Conservation (phyloP, 2,329 filamentous ascomycete genomes). For the Xylariaceae sp. region DNA sequence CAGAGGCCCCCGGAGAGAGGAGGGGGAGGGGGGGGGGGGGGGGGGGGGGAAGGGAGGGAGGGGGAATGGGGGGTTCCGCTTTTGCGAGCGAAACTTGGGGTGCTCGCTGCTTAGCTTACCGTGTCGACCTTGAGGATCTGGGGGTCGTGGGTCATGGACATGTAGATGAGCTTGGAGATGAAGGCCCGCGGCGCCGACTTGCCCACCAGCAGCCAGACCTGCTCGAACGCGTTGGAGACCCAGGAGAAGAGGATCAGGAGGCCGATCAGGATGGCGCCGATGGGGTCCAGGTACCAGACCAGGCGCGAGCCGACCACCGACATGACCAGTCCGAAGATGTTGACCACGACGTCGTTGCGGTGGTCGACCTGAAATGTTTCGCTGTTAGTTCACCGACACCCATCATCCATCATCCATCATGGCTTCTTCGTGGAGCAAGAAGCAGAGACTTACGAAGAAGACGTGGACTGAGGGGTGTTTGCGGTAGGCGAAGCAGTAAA, state of each 20-base stretch:
- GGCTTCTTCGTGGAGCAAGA: no score
- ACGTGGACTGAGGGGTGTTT: slow-evolving; percentile 48
- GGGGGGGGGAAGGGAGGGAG: no score
- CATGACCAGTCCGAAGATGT: slow-evolving; percentile 48
- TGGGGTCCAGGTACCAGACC: slow-evolving; percentile 54
- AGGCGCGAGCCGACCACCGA: slow-evolving; percentile 44
- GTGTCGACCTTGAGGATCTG: slow-evolving; percentile 52
- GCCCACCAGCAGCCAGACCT: slow-evolving; percentile 54
- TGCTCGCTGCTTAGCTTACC: no score
- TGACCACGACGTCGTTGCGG: slow-evolving; percentile 49
- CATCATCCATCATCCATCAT: no score
- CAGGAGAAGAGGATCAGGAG: slow-evolving; percentile 55
- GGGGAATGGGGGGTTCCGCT: no score
- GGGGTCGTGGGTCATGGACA: slow-evolving; percentile 45
- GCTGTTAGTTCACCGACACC: slow-evolving; percentile 1
- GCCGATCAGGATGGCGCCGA: slow-evolving; percentile 53
- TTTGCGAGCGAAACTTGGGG: no score
- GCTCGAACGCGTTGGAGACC: slow-evolving; percentile 52
- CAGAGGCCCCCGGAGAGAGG: background rate
- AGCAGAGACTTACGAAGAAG: slow-evolving; percentile 36
- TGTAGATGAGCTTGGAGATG: slow-evolving; percentile 48
- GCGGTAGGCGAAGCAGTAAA: slow-evolving; percentile 46
- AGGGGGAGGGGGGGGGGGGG: background rate
- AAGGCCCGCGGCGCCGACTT: slow-evolving; percentile 52
- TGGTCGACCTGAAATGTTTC: slow-evolving; percentile 37